Evolutionary conservation across 257 asterid genomes (phyloP).

Genomic region (Nicotiana knightiana): DNA sequence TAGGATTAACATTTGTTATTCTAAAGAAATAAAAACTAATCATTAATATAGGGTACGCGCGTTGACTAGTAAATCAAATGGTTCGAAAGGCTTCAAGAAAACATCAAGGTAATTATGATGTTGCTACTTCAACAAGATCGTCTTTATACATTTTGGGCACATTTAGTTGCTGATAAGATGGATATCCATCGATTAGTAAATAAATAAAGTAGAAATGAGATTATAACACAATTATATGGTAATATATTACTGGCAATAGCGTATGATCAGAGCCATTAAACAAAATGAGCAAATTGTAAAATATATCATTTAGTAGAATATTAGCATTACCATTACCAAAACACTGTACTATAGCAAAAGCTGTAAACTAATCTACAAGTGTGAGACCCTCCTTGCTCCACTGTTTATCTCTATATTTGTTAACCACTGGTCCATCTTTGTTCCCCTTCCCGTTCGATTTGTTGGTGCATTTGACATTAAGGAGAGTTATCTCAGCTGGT

Average conservation of each 20-base stretch:
- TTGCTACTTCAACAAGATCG: no score
- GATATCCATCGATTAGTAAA: no score
- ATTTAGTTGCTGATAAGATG: no score
- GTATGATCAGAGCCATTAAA: neutral
- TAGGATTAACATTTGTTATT: no score
- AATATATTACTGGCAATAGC: neutral
- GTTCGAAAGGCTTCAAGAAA: no score
- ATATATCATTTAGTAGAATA: neutral
- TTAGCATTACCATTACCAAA: neutral
- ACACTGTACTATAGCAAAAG: neutral
- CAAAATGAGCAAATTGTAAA: neutral
- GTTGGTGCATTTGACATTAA: constrained; percentile 62
- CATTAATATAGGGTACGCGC: no score
- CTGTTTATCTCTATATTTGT: constrained; percentile 50
- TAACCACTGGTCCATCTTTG: constrained; percentile 55
- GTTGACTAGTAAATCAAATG: no score
- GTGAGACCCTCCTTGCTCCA: constrained; percentile 63
- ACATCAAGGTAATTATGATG: no score
- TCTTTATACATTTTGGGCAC: no score
- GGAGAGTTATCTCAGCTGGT: constrained; percentile 75
- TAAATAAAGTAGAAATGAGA: no score
- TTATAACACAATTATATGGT: neutral
- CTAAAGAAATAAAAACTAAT: no score
- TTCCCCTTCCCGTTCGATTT: constrained; percentile 49
- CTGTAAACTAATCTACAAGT: constrained; percentile 26